Evolutionary conservation across 225 moss, liverwort and hornwort species (phyloP).

Genomic region (Antitrichia curtipendula): DNA sequence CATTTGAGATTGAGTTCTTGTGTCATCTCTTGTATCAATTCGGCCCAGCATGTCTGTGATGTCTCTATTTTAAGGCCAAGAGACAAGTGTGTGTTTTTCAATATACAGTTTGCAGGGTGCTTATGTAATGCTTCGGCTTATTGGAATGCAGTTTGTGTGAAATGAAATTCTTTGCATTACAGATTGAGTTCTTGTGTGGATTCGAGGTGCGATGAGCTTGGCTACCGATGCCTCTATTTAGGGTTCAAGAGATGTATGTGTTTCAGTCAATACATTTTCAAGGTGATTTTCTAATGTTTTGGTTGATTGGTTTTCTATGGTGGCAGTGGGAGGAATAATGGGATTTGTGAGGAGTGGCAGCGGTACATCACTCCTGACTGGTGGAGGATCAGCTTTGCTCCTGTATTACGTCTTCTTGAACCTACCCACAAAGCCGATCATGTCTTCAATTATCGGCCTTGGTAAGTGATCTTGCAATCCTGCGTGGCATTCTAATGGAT

Average conservation of each 20-base stretch:
- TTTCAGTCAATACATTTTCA: neutral
- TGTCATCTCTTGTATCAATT: neutral
- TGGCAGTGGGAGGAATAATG: constrained; percentile 78
- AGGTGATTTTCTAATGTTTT: neutral
- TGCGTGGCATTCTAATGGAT: neutral
- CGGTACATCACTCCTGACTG: constrained; percentile 49
- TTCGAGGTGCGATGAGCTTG: neutral
- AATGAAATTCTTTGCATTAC: neutral
- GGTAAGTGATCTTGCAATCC: constrained; percentile 33
- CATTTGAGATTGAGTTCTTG: neutral
- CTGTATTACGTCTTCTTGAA: constrained; percentile 63
- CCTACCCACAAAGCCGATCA: constrained; percentile 56
- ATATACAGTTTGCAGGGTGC: neutral
- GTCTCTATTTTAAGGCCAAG: neutral
- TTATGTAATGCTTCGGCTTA: neutral
- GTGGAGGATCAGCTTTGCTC: constrained; percentile 53
- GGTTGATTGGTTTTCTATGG: neutral
- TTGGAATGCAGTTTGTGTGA: neutral
- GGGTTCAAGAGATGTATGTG: neutral
- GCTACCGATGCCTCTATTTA: neutral
- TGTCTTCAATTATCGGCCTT: constrained; percentile 66
- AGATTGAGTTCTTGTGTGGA: neutral
- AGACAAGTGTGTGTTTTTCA: neutral
- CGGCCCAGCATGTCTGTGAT: neutral
- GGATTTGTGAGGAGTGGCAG: constrained; percentile 73